phyloP scores from a whole-genome alignment of 1,284 basidiomycete species.

The Kwoniella shivajii region DNA sequence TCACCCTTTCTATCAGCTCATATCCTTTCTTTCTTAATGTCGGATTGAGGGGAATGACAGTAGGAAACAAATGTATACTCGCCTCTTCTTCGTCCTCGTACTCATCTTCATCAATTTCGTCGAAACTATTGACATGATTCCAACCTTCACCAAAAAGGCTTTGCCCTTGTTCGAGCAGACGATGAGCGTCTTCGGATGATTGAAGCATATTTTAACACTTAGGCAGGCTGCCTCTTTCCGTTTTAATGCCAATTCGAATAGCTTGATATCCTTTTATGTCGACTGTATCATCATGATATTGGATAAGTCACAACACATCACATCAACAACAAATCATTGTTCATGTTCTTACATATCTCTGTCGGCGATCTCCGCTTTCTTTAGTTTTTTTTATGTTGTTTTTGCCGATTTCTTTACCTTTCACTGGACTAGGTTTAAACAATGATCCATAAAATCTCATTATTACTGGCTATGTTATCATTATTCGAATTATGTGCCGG shows the following conservation, averaged over 20 bases:
- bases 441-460: no score
- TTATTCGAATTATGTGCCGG: no score
- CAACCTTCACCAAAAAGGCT: conserved; percentile 40
- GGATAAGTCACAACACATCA: no score
- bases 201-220: conserved; percentile 2
- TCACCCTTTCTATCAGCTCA: no score
- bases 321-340: background rate
- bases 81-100: conserved; percentile 46
- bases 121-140: conserved; percentile 41
- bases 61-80: conserved; percentile 12
- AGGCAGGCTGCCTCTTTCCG: no score
- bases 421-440: no score
- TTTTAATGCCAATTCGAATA: background rate
- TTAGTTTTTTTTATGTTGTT: background rate
- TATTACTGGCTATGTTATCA: no score
- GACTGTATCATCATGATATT: no score
- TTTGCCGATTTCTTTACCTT: no score
- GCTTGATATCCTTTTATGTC: no score
- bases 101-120: conserved; percentile 40
- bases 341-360: no score
- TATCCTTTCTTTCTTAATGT: background rate
- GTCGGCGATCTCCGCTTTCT: background rate
- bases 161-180: conserved; percentile 4
- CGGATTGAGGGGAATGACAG: no score
- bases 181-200: conserved; percentile 10